Percentiles rank a stretch among this genome's conserved stretches.
Evolutionary conservation across 371 early-diverging fungal species (phyloP).

Genomic region (Mortierella sp.): DNA sequence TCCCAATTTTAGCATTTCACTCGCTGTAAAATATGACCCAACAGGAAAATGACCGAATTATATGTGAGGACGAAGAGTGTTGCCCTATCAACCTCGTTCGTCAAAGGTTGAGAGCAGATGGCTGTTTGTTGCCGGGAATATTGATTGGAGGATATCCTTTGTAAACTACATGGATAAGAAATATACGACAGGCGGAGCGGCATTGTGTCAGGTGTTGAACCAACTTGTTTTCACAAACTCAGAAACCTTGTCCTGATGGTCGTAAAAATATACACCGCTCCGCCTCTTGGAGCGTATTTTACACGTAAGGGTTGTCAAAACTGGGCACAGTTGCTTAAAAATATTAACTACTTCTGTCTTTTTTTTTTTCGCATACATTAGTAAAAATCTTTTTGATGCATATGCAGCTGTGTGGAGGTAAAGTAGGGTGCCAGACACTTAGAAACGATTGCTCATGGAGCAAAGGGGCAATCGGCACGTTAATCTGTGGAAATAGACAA

Average conservation of each 20-base stretch:
- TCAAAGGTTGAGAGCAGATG: background rate
- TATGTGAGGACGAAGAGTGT: no score
- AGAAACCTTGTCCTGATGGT: background rate
- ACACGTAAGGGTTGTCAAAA: no score
- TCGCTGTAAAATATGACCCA: no score
- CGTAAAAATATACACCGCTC: background rate
- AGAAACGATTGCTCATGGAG: background rate
- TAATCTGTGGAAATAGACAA: background rate
- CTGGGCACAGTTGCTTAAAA: no score
- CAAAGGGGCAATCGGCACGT: background rate
- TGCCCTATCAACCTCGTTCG: background rate
- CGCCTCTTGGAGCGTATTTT: background rate
- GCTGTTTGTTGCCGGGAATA: no score
- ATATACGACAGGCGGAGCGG: background rate
- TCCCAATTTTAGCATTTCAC: no score
- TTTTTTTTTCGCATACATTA: no score
- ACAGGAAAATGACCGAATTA: no score
- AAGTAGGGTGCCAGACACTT: no score
- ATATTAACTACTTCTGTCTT: no score
- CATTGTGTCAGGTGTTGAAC: background rate
- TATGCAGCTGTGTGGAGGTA: background rate
- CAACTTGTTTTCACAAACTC: background rate
- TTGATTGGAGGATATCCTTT: background rate
- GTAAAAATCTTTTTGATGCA: no score
- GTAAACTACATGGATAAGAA: background rate